phyloP scores from a whole-genome alignment of 2,329 filamentous ascomycete species.

The Colletotrichum lupini region DNA sequence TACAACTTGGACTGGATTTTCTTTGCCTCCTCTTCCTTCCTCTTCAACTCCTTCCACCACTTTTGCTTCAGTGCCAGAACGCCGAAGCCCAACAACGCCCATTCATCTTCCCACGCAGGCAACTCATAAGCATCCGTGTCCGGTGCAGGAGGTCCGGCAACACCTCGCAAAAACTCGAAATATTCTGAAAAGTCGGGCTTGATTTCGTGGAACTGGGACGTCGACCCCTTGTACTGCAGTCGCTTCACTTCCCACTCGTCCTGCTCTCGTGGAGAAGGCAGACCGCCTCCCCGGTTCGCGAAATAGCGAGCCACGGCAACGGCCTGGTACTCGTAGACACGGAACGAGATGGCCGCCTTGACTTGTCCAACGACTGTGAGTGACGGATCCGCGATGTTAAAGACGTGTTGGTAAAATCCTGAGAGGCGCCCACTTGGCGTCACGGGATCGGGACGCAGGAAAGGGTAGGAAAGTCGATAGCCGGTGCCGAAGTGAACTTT shows the following conservation, averaged over 20 bases:
- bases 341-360: slow-evolving; percentile 49
- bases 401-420: slow-evolving; percentile 50
- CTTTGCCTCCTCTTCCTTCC: slow-evolving; percentile 39
- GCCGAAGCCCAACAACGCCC: slow-evolving; percentile 46
- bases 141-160: slow-evolving; percentile 53
- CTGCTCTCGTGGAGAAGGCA: slow-evolving; percentile 44
- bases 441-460: slow-evolving; percentile 50
- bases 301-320: slow-evolving; percentile 49
- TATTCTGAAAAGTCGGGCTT: slow-evolving; percentile 50
- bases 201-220: slow-evolving; percentile 45
- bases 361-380: slow-evolving; percentile 47
- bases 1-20: slow-evolving; percentile 2
- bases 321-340: slow-evolving; percentile 51
- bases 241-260: slow-evolving; percentile 46
- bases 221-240: slow-evolving; percentile 43
- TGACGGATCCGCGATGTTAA: slow-evolving; percentile 47
- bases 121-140: slow-evolving; percentile 50
- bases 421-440: slow-evolving; percentile 39
- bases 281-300: slow-evolving; percentile 43
- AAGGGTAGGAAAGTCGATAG: slow-evolving; percentile 67
- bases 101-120: slow-evolving; percentile 54
- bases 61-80: slow-evolving; percentile 44
- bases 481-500: slow-evolving; percentile 70
- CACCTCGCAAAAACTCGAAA: slow-evolving; percentile 50
- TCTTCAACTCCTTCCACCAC: slow-evolving; percentile 42